phyloP scores from a whole-genome alignment of 2,329 filamentous ascomycete genomes.

The Aureobasidium lini region DNA sequence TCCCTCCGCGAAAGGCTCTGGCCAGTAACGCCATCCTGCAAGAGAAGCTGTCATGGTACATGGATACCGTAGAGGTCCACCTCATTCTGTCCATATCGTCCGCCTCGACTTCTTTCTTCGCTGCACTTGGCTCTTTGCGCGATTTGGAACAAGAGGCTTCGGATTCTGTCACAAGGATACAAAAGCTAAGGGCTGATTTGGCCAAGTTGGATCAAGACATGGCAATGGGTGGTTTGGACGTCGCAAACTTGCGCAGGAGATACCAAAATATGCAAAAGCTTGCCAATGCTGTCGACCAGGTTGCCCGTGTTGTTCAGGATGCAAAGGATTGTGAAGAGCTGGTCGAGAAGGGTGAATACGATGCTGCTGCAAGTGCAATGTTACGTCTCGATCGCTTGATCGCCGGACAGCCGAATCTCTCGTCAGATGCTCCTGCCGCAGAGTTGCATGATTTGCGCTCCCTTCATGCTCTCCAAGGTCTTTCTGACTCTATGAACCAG shows the following conservation, averaged over 20 bases:
- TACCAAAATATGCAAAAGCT: conserved; percentile 79
- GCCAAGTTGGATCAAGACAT: conserved; percentile 78
- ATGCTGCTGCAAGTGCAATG: conserved; percentile 70
- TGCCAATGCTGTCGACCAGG: conserved; percentile 73
- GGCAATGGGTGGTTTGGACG: conserved; percentile 73
- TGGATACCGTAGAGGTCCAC: conserved; percentile 98
- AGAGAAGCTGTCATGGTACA: conserved; percentile 98
- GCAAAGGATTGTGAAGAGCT: conserved; percentile 70
- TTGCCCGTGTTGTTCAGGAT: conserved; percentile 68
- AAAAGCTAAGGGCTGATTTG: conserved; percentile 69
- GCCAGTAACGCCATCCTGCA: conserved; percentile 96
- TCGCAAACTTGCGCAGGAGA: conserved; percentile 73
- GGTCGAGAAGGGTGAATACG: conserved; percentile 76
- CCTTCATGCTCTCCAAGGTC: conserved; percentile 70
- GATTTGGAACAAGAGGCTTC: conserved; percentile 88
- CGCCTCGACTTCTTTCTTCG: conserved; percentile 93
- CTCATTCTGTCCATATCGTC: conserved; percentile 93
- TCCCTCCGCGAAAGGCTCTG: conserved; percentile 65
- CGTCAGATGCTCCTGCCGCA: conserved; percentile 24
- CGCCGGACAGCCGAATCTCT: conserved; percentile 55
- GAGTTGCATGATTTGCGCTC: conserved; percentile 61
- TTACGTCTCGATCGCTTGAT: conserved; percentile 74
- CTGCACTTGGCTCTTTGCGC: conserved; percentile 80
- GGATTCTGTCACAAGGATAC: conserved; percentile 82
- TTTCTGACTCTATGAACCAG: conserved; percentile 67